Base-by-base conservation (phyloP, 2,329 filamentous ascomycete genomes). In the Fusarium longipes region DNA sequence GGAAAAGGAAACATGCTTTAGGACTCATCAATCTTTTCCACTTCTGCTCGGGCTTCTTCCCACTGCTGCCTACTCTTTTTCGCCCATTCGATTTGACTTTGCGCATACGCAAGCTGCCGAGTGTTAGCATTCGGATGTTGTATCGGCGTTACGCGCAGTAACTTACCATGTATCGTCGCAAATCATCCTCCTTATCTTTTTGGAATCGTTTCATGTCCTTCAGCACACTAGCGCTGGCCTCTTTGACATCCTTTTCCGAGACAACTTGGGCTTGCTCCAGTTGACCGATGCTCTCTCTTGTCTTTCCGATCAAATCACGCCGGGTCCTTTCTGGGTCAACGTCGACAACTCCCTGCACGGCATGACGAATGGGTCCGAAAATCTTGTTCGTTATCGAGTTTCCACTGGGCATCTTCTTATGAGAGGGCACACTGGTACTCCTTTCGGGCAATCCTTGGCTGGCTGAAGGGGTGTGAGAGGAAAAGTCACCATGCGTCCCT, bases 261-360 rank as follows among this genome's bases (percentile, higher is more conserved):
- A 92, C 94, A 30, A 93, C 87, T 58, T 97, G 87, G 1, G 96
- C 96, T 82, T 97, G 93, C 79, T 98, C 94, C 51, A 99, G 84
- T 82, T 97, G 87, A 43, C 80, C 86, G 65, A 99, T 89, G 58
- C 89, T 92, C 80, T 99, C 96, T 68, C 91, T 89, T 1, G 96
- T 99, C 84, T 97, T 98, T 36, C 95, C 94, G 71, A 99, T 97
- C 67, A 93, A 91, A 77, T 99, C 96, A 53, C 96, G 87, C 52
- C 96, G 86, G 40, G 94, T 97, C 66, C 94, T 86, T 80, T 99
- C 96, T 0, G 96, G 96, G 75, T 99, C 96, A 39, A 96, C 93
- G 76, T 99, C 96, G 2, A 96, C 95, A 73, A 98, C 95, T 6
- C 96, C 96, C 75, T 98, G 93, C 32, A 98, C 93, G 0, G 96